Conservation (phyloP, 164 flowering plant species). For the Tinospora cordifolia region DNA sequence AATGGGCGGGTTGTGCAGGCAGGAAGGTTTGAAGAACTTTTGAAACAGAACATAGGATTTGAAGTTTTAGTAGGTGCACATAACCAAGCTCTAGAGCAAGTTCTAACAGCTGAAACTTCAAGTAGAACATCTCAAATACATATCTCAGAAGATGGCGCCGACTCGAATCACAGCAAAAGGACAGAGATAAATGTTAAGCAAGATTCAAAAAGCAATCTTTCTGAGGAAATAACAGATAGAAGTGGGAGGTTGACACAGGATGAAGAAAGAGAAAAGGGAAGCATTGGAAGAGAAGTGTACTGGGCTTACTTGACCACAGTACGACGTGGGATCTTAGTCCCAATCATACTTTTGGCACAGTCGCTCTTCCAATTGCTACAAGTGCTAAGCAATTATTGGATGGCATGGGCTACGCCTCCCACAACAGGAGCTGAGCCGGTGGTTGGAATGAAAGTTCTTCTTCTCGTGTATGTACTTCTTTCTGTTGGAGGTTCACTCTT, state of each 20-base stretch:
- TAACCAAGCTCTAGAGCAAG: constrained; percentile 65
- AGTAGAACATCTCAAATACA: constrained; percentile 29
- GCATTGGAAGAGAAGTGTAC: constrained; percentile 85
- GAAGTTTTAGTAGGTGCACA: constrained; percentile 92
- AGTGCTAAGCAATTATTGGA: constrained; percentile 90
- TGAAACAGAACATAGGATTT: constrained; percentile 69
- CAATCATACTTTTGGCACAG: constrained; percentile 69
- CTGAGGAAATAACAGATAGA: constrained; percentile 49
- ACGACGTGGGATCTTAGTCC: constrained; percentile 61
- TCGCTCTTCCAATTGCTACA: constrained; percentile 69
- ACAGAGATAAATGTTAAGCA: constrained; percentile 32
- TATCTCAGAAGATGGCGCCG: constrained; percentile 22
- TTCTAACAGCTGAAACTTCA: constrained; percentile 50
- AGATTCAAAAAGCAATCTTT: constrained; percentile 47
- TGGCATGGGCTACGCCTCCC: constrained; percentile 92
- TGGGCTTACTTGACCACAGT: constrained; percentile 70
- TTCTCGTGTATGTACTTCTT: constrained; percentile 61
- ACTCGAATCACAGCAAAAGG: constrained; percentile 23
- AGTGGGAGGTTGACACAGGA: constrained; percentile 66
- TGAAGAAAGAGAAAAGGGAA: constrained; percentile 88
- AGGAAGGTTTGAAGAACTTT: constrained; percentile 72
- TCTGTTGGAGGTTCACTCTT: constrained; percentile 74
- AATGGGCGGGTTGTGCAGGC: constrained; percentile 78
- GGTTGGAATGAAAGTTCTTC: constrained; percentile 33
- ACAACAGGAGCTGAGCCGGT: constrained; percentile 32